These are phyloP conservation scores for Phialocephala subalpina DNA, from an alignment of 2,329 filamentous ascomycete genomes.

Conservation along the genomic window DNA sequence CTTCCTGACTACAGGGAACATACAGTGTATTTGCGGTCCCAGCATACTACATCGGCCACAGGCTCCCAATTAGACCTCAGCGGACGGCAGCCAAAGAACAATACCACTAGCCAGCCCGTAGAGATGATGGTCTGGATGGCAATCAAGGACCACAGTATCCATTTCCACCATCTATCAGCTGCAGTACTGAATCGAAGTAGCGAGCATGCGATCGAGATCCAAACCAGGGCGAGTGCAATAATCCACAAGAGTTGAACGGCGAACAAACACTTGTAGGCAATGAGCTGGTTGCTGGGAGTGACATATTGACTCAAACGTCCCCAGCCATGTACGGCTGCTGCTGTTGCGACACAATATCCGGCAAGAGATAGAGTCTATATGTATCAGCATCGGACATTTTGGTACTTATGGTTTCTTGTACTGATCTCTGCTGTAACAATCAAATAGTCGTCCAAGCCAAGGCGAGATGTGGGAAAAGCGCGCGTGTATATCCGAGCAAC, in stretches of 20 bases:
- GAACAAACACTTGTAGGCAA: conserved; percentile 19
- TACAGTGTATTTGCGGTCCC: conserved; percentile 16
- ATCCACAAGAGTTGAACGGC: conserved; percentile 23
- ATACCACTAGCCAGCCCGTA: conserved; percentile 15
- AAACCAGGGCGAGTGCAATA: conserved; percentile 17
- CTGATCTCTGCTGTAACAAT: conserved; percentile 23
- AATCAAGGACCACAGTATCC: conserved; percentile 20
- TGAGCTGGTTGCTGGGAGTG: background rate
- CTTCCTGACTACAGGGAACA: no score
- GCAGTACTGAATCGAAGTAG: conserved; percentile 21
- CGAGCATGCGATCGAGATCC: conserved; percentile 27
- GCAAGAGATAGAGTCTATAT: conserved; percentile 19
- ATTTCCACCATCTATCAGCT: conserved; percentile 13
- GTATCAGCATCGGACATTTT: background rate
- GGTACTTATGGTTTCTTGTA: background rate
- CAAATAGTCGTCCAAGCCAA: conserved; percentile 26
- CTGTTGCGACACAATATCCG: conserved; percentile 12
- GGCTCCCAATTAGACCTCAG: conserved; percentile 22
- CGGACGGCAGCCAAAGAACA: conserved; percentile 22
- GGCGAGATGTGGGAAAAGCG: background rate
- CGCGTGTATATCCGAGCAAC: conserved; percentile 23
- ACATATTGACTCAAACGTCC: conserved; percentile 22
- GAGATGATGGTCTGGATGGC: conserved; percentile 13
- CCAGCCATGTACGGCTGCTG: conserved; percentile 21
- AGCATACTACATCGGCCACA: conserved; percentile 16